Percentiles rank a stretch among this genome's conserved stretches.
Evolutionary conservation across 352 stramenopile species (phyloP).

Genomic region (Phytophthora rubi): DNA sequence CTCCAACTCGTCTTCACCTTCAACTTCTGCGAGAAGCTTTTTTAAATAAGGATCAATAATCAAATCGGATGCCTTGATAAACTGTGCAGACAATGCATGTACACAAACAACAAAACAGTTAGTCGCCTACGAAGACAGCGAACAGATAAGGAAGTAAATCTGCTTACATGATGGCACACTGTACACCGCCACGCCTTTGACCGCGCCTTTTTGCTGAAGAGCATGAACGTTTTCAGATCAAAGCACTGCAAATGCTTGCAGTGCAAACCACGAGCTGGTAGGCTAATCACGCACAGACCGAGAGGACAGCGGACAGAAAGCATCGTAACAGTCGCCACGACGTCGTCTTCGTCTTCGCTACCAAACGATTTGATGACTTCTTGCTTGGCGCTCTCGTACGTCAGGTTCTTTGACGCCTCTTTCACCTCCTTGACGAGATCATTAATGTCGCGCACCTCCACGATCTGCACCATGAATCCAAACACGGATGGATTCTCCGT

Average conservation of each 20-base stretch:
- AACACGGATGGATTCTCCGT: constrained; percentile 69
- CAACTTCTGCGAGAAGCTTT: constrained; percentile 84
- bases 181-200: constrained; percentile 92
- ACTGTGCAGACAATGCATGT: constrained; percentile 44
- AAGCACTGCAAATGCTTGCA: constrained; percentile 97
- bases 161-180: constrained; percentile 88
- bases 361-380: constrained; percentile 85
- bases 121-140: constrained; percentile 5
- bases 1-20: constrained; percentile 84
- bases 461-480: constrained; percentile 77
- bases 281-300: constrained; percentile 86
- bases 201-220: constrained; percentile 89
- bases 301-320: constrained; percentile 91
- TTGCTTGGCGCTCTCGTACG: constrained; percentile 75
- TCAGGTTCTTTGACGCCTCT: constrained; percentile 65
- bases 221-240: constrained; percentile 93
- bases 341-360: constrained; percentile 80
- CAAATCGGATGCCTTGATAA: constrained; percentile 90
- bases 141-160: not conserved
- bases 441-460: constrained; percentile 69
- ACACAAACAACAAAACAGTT: constrained; percentile 7
- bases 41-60: constrained; percentile 91
- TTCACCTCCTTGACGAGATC: constrained; percentile 70
- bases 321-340: constrained; percentile 87
- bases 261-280: constrained; percentile 87